phyloP scores from a whole-genome alignment of 2,329 filamentous ascomycete species.

The Arthrobotrys entomopaga region DNA sequence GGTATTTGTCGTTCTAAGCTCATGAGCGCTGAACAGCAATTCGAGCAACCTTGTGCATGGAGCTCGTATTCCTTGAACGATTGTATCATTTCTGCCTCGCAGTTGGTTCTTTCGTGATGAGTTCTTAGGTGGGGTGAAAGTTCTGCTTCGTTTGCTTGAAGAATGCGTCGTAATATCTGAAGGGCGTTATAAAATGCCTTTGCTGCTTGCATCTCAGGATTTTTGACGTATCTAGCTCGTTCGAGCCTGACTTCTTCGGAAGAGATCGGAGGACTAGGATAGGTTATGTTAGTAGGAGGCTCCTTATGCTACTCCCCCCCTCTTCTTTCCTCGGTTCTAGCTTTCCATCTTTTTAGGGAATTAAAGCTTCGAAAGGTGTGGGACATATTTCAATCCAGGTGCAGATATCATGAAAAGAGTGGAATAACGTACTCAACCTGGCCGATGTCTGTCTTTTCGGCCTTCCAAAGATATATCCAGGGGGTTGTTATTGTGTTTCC shows the following conservation, averaged over 20 bases:
- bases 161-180: conserved; percentile 34
- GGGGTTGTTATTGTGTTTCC: conserved; percentile 30
- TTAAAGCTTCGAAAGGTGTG: too few species aligned
- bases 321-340: neutral
- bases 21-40: conserved; percentile 29
- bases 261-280: conserved; percentile 19
- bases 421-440: conserved; percentile 21
- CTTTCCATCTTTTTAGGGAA: too few species aligned
- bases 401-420: too few species aligned
- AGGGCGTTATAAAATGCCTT: conserved; percentile 53
- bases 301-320: neutral
- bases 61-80: conserved; percentile 34
- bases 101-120: conserved; percentile 50
- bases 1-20: conserved; percentile 19
- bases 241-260: conserved; percentile 41
- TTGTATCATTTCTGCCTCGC: conserved; percentile 41
- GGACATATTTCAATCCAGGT: too few species aligned
- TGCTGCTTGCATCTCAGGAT: conserved; percentile 53
- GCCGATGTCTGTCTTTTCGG: conserved; percentile 14
- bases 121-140: conserved; percentile 37
- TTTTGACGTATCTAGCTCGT: conserved; percentile 51
- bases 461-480: conserved; percentile 53
- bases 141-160: conserved; percentile 34
- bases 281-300: conserved; percentile 2
- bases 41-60: conserved; percentile 23